These are phyloP conservation scores for Pisolithus thermaeus DNA, from an alignment of 1,284 basidiomycete species.

Conservation along the genomic window DNA sequence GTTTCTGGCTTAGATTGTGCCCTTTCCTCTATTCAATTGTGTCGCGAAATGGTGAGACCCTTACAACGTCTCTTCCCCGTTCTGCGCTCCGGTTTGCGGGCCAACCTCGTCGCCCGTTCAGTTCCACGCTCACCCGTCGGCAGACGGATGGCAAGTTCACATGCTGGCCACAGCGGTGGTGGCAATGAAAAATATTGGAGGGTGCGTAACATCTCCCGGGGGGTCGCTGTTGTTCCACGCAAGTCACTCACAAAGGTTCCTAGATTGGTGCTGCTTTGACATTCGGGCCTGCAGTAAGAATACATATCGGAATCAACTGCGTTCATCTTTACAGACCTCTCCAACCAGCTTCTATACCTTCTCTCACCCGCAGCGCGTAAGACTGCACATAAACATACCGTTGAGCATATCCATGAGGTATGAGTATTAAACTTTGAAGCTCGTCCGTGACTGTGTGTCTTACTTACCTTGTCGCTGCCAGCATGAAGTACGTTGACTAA, in stretches of 20 bases:
- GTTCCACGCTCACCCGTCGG: constrained; percentile 8
- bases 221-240: neutral
- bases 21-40: neutral
- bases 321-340: neutral
- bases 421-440: constrained; percentile 8
- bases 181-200: constrained; percentile 26
- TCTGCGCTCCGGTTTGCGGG: constrained; percentile 15
- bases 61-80: constrained; percentile 12
- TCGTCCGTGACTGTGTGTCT: constrained; percentile 6
- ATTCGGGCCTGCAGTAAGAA: constrained; percentile 26
- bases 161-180: constrained; percentile 14
- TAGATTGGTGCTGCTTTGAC: constrained; percentile 29
- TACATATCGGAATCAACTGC: neutral
- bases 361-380: constrained; percentile 25
- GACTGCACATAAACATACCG: constrained; percentile 15
- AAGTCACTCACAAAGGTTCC: neutral
- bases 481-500: constrained; percentile 14
- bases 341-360: constrained; percentile 25
- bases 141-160: constrained; percentile 23
- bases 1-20: neutral
- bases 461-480: constrained; percentile 16
- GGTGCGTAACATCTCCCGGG: constrained; percentile 12
- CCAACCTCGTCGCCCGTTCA: constrained; percentile 8
- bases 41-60: constrained; percentile 17
- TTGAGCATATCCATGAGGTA: constrained; percentile 15